phyloP scores from a whole-genome alignment of 225 moss, liverwort and hornwort species.

The Physcomitrium patens region DNA sequence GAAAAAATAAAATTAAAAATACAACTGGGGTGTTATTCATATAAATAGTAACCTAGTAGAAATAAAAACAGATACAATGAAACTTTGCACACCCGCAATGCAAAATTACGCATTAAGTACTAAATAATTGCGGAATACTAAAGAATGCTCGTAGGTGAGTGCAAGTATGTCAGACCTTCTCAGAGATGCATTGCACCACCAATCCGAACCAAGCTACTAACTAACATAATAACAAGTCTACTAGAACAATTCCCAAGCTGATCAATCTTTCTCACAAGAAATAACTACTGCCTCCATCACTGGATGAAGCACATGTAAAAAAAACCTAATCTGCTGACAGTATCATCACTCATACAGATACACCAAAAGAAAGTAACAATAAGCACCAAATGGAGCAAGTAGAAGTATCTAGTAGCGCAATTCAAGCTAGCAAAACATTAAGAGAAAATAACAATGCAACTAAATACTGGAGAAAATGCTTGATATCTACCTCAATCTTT shows the following conservation, averaged over 20 bases:
- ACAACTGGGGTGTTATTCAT: neutral
- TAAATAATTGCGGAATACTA: neutral
- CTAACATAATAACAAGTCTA: constrained; percentile 9
- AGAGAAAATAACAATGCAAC: constrained; percentile 13
- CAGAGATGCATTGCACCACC: constrained; percentile 13
- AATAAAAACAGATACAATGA: neutral
- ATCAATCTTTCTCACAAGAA: constrained; percentile 1
- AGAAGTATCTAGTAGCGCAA: constrained; percentile 16
- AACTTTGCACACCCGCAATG: neutral
- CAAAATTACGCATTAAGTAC: neutral
- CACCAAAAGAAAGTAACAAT: neutral
- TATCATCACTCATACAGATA: constrained; percentile 16
- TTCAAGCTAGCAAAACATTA: constrained; percentile 12
- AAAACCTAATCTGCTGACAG: constrained; percentile 1
- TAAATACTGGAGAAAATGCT: constrained; percentile 17
- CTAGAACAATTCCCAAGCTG: constrained; percentile 2
- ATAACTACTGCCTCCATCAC: constrained; percentile 5
- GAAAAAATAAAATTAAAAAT: neutral
- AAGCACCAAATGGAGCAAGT: constrained; percentile 11
- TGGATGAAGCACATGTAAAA: neutral
- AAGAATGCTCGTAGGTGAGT: neutral
- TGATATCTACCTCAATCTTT: constrained; percentile 78
- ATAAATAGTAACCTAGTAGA: neutral
- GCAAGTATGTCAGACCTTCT: constrained; percentile 22
- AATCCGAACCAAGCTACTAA: constrained; percentile 1